Evolutionary conservation across 441 rosid genomes (phyloP), one percentile per base, ranked within the genome.

Genomic region (Pelargonium citronellum): DNA sequence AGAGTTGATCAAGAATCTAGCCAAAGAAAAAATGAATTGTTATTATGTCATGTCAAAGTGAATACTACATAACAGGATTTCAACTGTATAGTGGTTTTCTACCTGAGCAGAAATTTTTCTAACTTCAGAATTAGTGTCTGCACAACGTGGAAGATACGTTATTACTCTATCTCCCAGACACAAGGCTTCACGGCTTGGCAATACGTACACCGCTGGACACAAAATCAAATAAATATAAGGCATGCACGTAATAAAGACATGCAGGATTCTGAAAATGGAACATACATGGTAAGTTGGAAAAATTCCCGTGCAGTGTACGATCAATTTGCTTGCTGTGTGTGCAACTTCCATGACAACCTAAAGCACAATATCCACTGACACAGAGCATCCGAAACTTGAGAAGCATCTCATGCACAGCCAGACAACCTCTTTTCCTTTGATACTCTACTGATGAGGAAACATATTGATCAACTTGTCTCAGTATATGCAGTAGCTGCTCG

Each of bases 31-130:
- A 67, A 74, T 3, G 74, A 24, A 30, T 51, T 12, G 13, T 39
- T 70, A 37, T 58, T 69, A 61, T 34, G 51, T 69, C 66, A 19
- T 44, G 67, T 69, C 12, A 30, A 68, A 73, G 58, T 17, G 43
- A 70, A 65, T 7, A 41, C 51, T 15, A 70, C 11, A 43, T 43
- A 37, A 39, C 49, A 17, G 19, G 37, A 8, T 6, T n/a, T 53
- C 17, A 55, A 66, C 58, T 41, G 37, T 51, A 24, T 17, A 70
- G 64, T 61, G 47, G 79, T 78, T 69, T 71, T 79, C 69, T 78
- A 95, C 99, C 96, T 91, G 93, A 27, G 99, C 96, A 73, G 97
- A 89, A 79, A 88, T 55, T 84, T 95, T 95, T 78, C 98, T 87
- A 74, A 95, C 94, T 89, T 92, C 97, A 80, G 96, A 87, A 80